Evolutionary conservation across 2,329 filamentous ascomycete genomes (phyloP).

Genomic region (Macrophomina tecta): DNA sequence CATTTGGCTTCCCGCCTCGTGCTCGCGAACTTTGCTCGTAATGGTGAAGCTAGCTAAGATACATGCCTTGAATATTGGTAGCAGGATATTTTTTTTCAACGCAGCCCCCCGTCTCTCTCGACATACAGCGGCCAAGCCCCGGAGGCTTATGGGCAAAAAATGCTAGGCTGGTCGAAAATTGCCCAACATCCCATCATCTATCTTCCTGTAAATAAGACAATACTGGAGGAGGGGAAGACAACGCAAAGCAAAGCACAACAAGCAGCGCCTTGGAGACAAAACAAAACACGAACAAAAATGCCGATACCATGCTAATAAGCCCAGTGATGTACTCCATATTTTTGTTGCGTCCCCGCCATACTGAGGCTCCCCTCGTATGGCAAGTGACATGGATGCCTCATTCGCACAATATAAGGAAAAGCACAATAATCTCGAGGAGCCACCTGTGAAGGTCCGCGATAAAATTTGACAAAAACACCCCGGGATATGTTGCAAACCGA

Average conservation of each 20-base stretch:
- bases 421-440: not conserved
- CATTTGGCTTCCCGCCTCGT: not conserved
- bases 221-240: not conserved
- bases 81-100: not conserved
- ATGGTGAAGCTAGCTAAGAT: constrained; percentile 16
- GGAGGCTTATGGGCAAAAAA: not conserved
- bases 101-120: not conserved
- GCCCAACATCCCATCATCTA: not conserved
- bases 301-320: not conserved
- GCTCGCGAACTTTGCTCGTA: not conserved
- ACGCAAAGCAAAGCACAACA: not conserved
- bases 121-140: not conserved
- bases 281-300: constrained; percentile 12
- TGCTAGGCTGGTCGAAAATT: not conserved
- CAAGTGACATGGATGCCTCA: constrained; percentile 8
- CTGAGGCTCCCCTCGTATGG: constrained; percentile 3
- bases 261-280: not conserved
- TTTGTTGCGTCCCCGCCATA: constrained; percentile 13
- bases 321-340: constrained; percentile 11
- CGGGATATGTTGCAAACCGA: constrained; percentile 7
- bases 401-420: constrained; percentile 6
- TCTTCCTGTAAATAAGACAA: not conserved
- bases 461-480: constrained; percentile 2
- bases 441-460: constrained; percentile 4
- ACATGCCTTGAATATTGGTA: constrained; percentile 12